A percentile compares a stretch with the other conserved stretches of the same genome.
These are phyloP conservation scores for Fusarium dimerum DNA, from an alignment of 2,329 filamentous ascomycete genomes.

Conservation along the genomic window DNA sequence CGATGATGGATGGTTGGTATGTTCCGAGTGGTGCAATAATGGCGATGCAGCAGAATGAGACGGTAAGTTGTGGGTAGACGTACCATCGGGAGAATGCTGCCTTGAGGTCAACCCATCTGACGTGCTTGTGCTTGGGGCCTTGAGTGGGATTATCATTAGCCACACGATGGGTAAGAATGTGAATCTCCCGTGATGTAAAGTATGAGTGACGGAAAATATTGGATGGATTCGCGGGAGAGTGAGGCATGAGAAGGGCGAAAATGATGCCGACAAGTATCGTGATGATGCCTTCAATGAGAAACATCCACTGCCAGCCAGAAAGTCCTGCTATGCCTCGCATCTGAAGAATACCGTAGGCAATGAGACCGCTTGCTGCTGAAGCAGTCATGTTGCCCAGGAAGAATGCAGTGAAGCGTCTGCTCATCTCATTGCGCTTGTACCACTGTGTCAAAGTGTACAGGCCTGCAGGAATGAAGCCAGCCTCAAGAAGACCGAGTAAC, in stretches of 20 bases:
- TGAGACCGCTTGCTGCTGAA: constrained; percentile 40
- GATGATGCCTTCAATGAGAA: constrained; percentile 34
- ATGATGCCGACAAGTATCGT: constrained; percentile 34
- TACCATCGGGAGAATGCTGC: too few species aligned
- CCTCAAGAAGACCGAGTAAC: constrained; percentile 27
- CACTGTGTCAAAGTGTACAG: constrained; percentile 47
- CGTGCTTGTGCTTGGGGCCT: too few species aligned
- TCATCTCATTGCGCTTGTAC: constrained; percentile 47
- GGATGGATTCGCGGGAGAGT: constrained; percentile 3
- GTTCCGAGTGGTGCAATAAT: too few species aligned
- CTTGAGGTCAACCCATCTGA: too few species aligned
- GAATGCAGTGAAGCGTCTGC: constrained; percentile 44
- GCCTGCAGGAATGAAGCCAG: constrained; percentile 48
- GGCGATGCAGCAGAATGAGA: too few species aligned
- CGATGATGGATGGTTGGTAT: too few species aligned
- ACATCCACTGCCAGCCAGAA: constrained; percentile 49
- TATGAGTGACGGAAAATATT: constrained; percentile 9
- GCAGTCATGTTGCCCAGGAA: constrained; percentile 46
- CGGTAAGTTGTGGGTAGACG: too few species aligned
- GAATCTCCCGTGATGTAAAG: constrained; percentile 9
- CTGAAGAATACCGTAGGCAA: constrained; percentile 41
- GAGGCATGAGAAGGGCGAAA: constrained; percentile 19
- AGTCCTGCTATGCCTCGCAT: constrained; percentile 28
- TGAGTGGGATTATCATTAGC: constrained; percentile 1
- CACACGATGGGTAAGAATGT: constrained; percentile 7